A percentile compares a stretch with the other conserved stretches of the same genome.
phyloP scores from a whole-genome alignment of 495 filamentous ascomycete species.

The Daldinia bambusicola region DNA sequence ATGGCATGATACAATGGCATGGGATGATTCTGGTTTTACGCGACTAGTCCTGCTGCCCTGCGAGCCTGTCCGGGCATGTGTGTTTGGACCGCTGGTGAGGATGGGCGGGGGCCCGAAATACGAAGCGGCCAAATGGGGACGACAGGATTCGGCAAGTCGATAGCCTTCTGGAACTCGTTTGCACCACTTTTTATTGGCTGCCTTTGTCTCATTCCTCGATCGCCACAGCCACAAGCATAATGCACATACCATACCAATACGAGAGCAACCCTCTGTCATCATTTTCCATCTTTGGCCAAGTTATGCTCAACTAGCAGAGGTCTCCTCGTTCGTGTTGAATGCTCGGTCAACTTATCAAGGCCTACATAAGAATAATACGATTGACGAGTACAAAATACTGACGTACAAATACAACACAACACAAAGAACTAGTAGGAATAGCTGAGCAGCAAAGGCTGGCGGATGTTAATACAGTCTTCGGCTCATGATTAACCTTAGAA shows the following conservation, averaged over 20 bases:
- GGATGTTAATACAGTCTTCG: constrained; percentile 34
- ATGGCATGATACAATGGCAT: constrained; percentile 45
- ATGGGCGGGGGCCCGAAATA: constrained; percentile 34
- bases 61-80: constrained; percentile 2
- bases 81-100: constrained; percentile 21
- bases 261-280: constrained; percentile 23
- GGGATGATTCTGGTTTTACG: constrained; percentile 43
- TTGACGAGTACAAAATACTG: neutral
- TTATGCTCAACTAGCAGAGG: neutral
- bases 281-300: constrained; percentile 3
- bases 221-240: constrained; percentile 36
- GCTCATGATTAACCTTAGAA: constrained; percentile 45
- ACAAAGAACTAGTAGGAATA: neutral
- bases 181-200: constrained; percentile 41
- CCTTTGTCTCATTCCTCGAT: constrained; percentile 29
- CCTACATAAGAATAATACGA: neutral
- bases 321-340: neutral
- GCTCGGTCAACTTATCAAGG: neutral
- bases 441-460: constrained; percentile 3
- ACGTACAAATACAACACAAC: constrained; percentile 4
- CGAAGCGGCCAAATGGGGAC: constrained; percentile 42
- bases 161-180: constrained; percentile 40
- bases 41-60: constrained; percentile 25
- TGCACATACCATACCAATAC: constrained; percentile 34
- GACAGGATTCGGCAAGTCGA: constrained; percentile 25